Base-by-base conservation (phyloP, 805 yeast genomes). In the Wilhelminamyces savonicus region DNA sequence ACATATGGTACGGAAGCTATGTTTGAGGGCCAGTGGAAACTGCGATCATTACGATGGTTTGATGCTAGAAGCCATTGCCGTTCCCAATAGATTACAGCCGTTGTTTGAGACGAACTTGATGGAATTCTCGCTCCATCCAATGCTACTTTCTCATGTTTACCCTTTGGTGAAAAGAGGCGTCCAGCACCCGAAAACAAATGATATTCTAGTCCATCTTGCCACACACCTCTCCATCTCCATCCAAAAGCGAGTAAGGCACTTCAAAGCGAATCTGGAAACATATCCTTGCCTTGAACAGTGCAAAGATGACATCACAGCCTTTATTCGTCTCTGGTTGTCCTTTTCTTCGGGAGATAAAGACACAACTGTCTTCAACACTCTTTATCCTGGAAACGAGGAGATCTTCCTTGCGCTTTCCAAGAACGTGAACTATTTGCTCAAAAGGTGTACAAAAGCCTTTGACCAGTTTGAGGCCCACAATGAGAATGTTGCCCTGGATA, bases 331-430 rank as follows among this genome's bases (percentile, higher is more conserved):
- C 2, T 54, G 58, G 58, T 25, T 54, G 2, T 35, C 46, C 0
- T 46, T 46, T 26, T 29, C 26, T n/a, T n/a, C n/a, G n/a, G n/a
- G n/a, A n/a, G n/a, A n/a, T 6, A 37, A 39, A 9, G 16, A 13
- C 2, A 32, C 38, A 4, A 21, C 42, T 29, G 42, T 54, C n/a
- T 56, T 41, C 34, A 54, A 50, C 32, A 46, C 56, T 1, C 31
- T 50, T 7, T 29, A 46, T 33, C 30, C 46, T 4, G 54, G 57
- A 8, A 60, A 60, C 33, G 40, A 39, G 2, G 49, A 44, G 16
- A 36, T 59, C 13, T 59, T 60, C n/a, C n/a, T n/a, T n/a, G n/a
- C n/a, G n/a, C n/a, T n/a, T n/a, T n/a, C n/a, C n/a, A n/a, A n/a
- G n/a, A n/a, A n/a, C n/a, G n/a, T n/a, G n/a, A n/a, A n/a, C n/a